A percentile compares a stretch with the other conserved stretches of the same genome.
phyloP scores from a whole-genome alignment of 352 stramenopile species.

The Globisporangium cystogenes region DNA sequence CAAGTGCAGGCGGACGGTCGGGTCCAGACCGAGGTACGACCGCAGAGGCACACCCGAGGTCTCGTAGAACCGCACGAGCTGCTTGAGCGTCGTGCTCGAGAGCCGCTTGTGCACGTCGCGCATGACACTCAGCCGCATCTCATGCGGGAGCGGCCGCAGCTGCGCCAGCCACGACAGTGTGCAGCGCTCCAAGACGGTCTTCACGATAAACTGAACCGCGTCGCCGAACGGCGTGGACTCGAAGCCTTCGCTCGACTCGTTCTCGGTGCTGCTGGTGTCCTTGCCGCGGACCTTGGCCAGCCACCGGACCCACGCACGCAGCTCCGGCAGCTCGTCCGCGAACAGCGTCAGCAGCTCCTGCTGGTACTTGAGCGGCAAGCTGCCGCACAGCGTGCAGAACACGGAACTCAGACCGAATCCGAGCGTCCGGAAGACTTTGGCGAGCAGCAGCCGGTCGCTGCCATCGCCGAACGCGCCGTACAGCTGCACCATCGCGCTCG shows the following conservation, averaged over 20 bases:
- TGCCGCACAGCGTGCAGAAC: conserved; percentile 33
- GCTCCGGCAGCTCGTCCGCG: conserved; percentile 25
- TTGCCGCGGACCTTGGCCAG: conserved; percentile 15
- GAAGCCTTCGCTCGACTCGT: not conserved
- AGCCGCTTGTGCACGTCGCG: conserved; percentile 14
- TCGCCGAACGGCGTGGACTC: conserved; percentile 13
- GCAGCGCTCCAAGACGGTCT: conserved; percentile 37
- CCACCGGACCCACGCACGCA: conserved; percentile 52
- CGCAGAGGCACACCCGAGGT: conserved; percentile 27
- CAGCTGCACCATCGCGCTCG: conserved; percentile 27
- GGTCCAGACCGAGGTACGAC: conserved; percentile 38
- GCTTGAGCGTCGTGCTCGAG: conserved; percentile 30
- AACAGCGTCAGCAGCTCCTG: conserved; percentile 60
- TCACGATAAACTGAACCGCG: conserved; percentile 32
- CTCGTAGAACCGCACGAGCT: conserved; percentile 52
- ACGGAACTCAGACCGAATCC: conserved; percentile 21
- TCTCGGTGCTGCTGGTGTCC: not conserved
- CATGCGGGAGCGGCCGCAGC: conserved; percentile 23
- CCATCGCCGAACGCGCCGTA: conserved; percentile 35
- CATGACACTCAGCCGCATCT: conserved; percentile 27
- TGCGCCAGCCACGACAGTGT: conserved; percentile 39
- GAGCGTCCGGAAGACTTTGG: conserved; percentile 52
- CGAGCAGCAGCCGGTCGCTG: conserved; percentile 35
- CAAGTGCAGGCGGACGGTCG: conserved; percentile 19
- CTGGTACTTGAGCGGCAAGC: conserved; percentile 36